These are phyloP conservation scores for Mrakia gelida DNA, from an alignment of 768 basidiomycete genomes.

Conservation along the genomic window DNA sequence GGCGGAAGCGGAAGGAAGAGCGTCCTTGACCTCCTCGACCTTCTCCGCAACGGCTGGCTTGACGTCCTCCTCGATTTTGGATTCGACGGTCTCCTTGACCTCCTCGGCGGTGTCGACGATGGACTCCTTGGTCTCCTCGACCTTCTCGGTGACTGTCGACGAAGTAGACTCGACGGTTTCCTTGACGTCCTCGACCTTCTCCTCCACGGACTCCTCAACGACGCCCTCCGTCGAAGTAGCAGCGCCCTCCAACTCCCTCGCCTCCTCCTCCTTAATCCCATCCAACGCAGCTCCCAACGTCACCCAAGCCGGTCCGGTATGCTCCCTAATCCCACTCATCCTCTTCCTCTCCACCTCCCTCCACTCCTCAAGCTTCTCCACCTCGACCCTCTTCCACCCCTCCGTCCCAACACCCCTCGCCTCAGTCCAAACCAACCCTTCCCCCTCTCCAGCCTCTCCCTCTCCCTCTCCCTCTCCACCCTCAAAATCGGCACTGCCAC, in stretches of 20 bases:
- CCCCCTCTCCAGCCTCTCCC: not conserved
- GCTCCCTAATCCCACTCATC: not conserved
- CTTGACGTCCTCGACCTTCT: conserved; percentile 5
- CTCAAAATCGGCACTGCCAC: not conserved
- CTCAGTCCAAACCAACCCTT: not conserved
- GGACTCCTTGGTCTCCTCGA: not conserved
- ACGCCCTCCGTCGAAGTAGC: no score
- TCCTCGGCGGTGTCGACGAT: not conserved
- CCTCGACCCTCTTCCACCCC: not conserved
- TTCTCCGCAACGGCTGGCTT: not conserved
- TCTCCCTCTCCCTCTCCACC: not conserved
- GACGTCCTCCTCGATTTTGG: not conserved
- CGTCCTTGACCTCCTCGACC: not conserved
- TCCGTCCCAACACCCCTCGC: not conserved
- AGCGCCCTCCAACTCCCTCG: no score
- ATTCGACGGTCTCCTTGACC: not conserved
- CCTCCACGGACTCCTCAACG: not conserved
- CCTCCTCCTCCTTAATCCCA: not conserved
- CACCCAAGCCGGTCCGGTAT: no score
- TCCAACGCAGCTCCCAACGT: no score
- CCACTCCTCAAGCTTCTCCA: not conserved
- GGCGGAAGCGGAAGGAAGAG: not conserved
- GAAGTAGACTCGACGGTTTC: not conserved
- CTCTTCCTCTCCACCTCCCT: not conserved
- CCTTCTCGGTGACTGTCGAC: not conserved